Base-by-base conservation (phyloP, 768 basidiomycete species). In the Phaeolepiota aurea region DNA sequence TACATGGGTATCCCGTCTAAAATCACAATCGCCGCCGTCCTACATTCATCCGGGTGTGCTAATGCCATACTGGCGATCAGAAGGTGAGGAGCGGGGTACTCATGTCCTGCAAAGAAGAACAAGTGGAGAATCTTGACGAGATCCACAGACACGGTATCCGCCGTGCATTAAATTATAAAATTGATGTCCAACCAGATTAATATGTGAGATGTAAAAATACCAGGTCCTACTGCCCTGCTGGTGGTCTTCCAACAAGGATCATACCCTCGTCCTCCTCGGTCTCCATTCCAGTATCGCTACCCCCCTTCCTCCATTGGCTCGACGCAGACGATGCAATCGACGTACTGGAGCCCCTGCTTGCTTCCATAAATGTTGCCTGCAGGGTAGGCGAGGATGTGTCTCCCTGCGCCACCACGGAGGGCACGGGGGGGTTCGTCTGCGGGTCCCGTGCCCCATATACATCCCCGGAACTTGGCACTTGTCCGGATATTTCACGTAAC, bases 221-320 rank as follows among this genome's bases (percentile, higher is more conserved):
- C n/a, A n/a, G n/a, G n/a, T n/a, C n/a, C n/a, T n/a, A n/a, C 20
- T 13, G 30, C 20, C 20, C 4, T 22, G 15, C 25, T 41, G 54
- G 33, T 22, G 84, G 85, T 43, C 79, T 71, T 30, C 77, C 81
- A 38, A 89, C 78, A 20, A 88, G 56, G 44, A 89, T 74, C 79
- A 88, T 80, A 4, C 83, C 87, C 51, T 89, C 87, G 43, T 90
- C 87, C 53, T 83, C 81, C 54, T 90, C 87, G 28, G 86, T 88
- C 50, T 87, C 85, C 16, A 65, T 66, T 5, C 80, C 82, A 46
- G 81, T 86, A 32, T 65, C 62, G 21, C 69, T 62, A 38, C 69
- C 61, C 34, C 54, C 52, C 46, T 58, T 67, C 25, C 45, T 56
- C 40, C 44, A 53, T 16, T 48, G 59, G 5, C 12, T 25, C 46